phyloP scores from a whole-genome alignment of 139 green algal species.

The Haematococcus lacustris region DNA sequence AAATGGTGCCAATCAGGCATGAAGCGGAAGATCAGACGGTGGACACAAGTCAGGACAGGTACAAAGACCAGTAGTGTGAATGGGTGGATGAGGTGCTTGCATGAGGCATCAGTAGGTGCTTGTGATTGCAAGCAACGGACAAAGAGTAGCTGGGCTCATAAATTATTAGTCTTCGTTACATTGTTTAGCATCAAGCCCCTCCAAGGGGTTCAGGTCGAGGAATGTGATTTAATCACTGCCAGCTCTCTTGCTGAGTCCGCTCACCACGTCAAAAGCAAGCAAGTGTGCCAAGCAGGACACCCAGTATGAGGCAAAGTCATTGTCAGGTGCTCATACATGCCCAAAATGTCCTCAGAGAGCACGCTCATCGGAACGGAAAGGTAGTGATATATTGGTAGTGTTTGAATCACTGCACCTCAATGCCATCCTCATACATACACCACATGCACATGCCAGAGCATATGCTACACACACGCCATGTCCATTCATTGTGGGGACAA shows the following conservation, averaged over 20 bases:
- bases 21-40: too few species aligned
- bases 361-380: conserved; percentile 7
- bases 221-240: conserved; percentile 58
- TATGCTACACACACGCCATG: too few species aligned
- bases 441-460: neutral
- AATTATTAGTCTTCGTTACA: conserved; percentile 26
- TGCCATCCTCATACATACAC: neutral
- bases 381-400: conserved; percentile 8
- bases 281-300: too few species aligned
- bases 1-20: neutral
- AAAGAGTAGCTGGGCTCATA: conserved; percentile 12
- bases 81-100: too few species aligned
- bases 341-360: conserved; percentile 1
- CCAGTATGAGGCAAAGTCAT: too few species aligned
- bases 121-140: neutral
- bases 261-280: neutral
- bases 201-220: conserved; percentile 55
- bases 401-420: conserved; percentile 7
- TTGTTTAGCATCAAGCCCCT: conserved; percentile 6
- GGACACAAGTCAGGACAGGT: too few species aligned
- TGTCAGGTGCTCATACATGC: conserved; percentile 9
- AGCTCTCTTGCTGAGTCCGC: neutral
- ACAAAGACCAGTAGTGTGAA: too few species aligned
- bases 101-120: too few species aligned
- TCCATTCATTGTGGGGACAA: too few species aligned